Conservation (phyloP, 1,284 basidiomycete genomes). For the Apiotrichum porosum region DNA sequence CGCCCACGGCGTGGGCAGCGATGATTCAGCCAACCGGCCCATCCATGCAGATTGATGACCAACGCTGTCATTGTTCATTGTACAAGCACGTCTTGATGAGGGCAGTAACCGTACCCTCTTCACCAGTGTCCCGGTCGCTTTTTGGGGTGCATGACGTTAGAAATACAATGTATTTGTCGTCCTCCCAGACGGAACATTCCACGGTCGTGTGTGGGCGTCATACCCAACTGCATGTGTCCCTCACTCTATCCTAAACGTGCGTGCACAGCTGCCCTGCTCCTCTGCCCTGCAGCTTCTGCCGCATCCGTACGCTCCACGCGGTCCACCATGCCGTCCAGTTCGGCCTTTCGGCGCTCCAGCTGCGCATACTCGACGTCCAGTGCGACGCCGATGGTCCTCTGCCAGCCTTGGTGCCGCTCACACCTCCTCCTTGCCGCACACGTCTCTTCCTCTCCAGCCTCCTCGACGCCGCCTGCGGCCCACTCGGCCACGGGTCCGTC, state of each 20-base stretch:
- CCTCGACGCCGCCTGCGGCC: constrained; percentile 7
- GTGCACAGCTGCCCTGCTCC: background rate
- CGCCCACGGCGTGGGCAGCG: too few species aligned
- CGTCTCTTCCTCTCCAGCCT: constrained; percentile 1
- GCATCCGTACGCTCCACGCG: constrained; percentile 1
- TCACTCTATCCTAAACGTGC: too few species aligned
- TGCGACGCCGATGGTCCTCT: constrained; percentile 28
- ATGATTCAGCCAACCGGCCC: too few species aligned
- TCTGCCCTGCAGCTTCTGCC: background rate
- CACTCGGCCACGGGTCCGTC: constrained; percentile 27
- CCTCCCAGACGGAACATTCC: too few species aligned
- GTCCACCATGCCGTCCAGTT: constrained; percentile 2
- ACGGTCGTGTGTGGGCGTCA: too few species aligned
- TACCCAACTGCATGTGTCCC: too few species aligned
- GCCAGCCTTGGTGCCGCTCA: constrained; percentile 44
- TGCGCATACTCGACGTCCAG: constrained; percentile 31
- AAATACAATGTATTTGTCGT: too few species aligned
- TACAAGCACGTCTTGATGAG: background rate
- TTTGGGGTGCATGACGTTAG: too few species aligned
- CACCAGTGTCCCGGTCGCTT: too few species aligned
- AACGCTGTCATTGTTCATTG: background rate
- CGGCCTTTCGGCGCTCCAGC: constrained; percentile 16
- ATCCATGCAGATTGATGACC: background rate
- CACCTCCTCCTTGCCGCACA: constrained; percentile 29
- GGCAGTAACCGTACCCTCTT: too few species aligned